Evolutionary conservation across 1,139 yeast genomes (phyloP).

Genomic region (Kazachstania sp.): DNA sequence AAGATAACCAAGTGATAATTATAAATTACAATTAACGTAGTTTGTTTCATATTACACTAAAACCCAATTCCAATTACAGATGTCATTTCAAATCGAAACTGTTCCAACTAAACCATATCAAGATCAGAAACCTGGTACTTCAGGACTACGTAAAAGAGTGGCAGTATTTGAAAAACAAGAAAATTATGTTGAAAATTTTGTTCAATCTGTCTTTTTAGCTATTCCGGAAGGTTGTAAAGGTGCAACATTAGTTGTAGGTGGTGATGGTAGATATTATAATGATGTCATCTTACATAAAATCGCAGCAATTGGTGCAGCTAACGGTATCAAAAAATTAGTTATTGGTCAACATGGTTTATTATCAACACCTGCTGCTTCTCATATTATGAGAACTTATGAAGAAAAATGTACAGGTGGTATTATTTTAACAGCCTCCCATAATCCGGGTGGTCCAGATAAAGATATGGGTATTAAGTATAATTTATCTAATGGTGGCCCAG

Average conservation of each 20-base stretch:
- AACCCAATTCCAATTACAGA: conserved; percentile 2
- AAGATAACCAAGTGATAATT: background rate
- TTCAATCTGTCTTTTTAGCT: conserved; percentile 75
- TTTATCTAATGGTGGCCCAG: conserved; percentile 94
- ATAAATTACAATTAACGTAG: too few species aligned
- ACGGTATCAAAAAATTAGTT: conserved; percentile 77
- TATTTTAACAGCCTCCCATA: conserved; percentile 92
- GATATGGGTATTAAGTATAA: conserved; percentile 96
- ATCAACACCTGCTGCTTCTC: conserved; percentile 95
- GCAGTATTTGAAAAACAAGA: conserved; percentile 63
- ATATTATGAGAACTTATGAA: conserved; percentile 62
- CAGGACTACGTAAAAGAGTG: conserved; percentile 91
- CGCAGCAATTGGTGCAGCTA: conserved; percentile 78
- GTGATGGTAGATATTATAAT: conserved; percentile 93
- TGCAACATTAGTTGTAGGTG: conserved; percentile 84
- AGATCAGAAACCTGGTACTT: conserved; percentile 97
- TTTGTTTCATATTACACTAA: too few species aligned
- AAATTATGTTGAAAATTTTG: conserved; percentile 86
- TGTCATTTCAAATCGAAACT: conserved; percentile 19
- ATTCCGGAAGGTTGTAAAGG: conserved; percentile 82
- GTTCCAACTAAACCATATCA: conserved; percentile 60
- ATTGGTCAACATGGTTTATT: conserved; percentile 83
- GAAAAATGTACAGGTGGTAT: conserved; percentile 84
- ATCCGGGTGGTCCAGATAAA: conserved; percentile 94
- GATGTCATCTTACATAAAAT: conserved; percentile 74